These are phyloP conservation scores for Drechmeria coniospora DNA, from an alignment of 2,329 filamentous ascomycete species.

Conservation along the genomic window DNA sequence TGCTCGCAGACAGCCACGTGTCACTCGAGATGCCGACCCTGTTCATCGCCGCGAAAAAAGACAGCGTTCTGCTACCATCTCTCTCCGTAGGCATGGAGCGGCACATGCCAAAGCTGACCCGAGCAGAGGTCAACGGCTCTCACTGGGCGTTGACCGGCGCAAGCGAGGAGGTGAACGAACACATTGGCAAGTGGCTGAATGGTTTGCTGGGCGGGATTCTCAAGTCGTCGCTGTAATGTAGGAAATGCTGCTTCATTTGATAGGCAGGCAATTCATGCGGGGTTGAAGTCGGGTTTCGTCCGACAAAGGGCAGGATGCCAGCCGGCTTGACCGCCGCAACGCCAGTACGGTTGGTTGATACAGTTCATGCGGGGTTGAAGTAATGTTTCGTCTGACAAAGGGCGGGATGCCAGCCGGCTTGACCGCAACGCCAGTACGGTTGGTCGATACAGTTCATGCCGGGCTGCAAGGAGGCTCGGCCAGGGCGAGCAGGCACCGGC, in stretches of 20 bases:
- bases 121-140: conserved; percentile 47
- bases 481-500: background rate
- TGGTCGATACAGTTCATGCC: no score
- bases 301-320: no score
- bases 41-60: conserved; percentile 57
- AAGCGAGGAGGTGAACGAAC: conserved; percentile 51
- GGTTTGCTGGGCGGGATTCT: conserved; percentile 16
- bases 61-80: conserved; percentile 55
- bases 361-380: no score
- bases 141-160: conserved; percentile 80
- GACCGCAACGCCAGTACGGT: no score
- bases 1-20: conserved; percentile 40
- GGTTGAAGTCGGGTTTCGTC: no score
- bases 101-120: conserved; percentile 47
- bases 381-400: no score
- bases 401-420: no score
- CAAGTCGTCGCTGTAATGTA: conserved; percentile 13
- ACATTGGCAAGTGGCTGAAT: conserved; percentile 51
- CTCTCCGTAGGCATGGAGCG: conserved; percentile 60
- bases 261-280: background rate
- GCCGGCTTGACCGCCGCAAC: no score
- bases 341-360: no score
- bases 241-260: no score
- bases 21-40: conserved; percentile 49
- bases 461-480: no score